Percentiles rank a stretch among this genome's conserved stretches.
Conservation (phyloP, 1,139 yeast genomes). For the Candida sojae region DNA sequence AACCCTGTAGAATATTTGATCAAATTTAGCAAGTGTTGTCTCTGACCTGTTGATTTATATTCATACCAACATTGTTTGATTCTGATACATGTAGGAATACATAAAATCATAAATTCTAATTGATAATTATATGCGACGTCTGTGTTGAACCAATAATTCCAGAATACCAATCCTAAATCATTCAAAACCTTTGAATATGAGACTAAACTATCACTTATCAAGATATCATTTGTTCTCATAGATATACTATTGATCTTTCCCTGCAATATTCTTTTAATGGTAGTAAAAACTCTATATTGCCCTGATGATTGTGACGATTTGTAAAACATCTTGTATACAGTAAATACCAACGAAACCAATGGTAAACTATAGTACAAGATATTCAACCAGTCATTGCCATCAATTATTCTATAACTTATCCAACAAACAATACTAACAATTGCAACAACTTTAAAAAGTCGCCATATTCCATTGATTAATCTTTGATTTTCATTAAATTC, state of each 20-base stretch:
- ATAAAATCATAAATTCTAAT: constrained; percentile 52
- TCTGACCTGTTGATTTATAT: constrained; percentile 50
- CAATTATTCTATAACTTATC: constrained; percentile 22
- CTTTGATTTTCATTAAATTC: constrained; percentile 32
- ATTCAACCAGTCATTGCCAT: constrained; percentile 15
- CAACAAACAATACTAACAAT: constrained; percentile 25
- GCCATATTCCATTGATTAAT: constrained; percentile 37
- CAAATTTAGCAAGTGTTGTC: constrained; percentile 65
- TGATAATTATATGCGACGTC: constrained; percentile 25
- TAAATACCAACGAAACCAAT: constrained; percentile 18
- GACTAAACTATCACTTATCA: constrained; percentile 78
- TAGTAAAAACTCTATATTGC: constrained; percentile 45
- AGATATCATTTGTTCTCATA: constrained; percentile 74
- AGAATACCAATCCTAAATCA: constrained; percentile 56
- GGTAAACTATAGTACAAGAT: constrained; percentile 20
- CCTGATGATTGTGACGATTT: constrained; percentile 26
- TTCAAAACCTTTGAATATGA: constrained; percentile 76
- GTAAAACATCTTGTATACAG: constrained; percentile 20
- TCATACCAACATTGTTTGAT: constrained; percentile 81
- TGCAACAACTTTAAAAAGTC: constrained; percentile 23
- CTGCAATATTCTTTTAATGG: constrained; percentile 52
- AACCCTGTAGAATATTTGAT: constrained; percentile 71
- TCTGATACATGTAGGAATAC: constrained; percentile 70
- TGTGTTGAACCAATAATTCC: constrained; percentile 34
- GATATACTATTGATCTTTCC: constrained; percentile 58